Percentiles rank a stretch among this genome's conserved stretches.
These are phyloP conservation scores for Tolypocladium tundrense DNA, from an alignment of 2,329 filamentous ascomycete genomes.

Conservation along the genomic window DNA sequence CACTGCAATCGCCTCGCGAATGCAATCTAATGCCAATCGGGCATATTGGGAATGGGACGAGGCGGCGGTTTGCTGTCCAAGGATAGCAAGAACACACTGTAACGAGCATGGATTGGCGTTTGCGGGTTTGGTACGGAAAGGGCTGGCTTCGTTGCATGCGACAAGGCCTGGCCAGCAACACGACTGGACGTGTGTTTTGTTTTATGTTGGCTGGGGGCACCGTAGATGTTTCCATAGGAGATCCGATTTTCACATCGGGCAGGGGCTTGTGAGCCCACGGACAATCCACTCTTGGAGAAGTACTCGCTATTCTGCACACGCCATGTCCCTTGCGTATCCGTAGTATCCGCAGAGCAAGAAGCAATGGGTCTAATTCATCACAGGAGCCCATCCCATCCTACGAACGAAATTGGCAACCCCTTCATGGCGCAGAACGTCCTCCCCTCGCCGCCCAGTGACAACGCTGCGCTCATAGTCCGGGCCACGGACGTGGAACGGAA, in stretches of 20 bases:
- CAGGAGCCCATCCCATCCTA: conserved; percentile 49
- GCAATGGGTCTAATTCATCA: conserved; percentile 22
- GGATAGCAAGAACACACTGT: conserved; percentile 8
- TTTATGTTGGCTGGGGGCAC: neutral
- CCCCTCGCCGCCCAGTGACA: conserved; percentile 49
- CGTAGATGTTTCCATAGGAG: neutral
- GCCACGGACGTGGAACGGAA: conserved; percentile 52
- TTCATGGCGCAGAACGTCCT: conserved; percentile 52
- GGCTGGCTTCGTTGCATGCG: neutral
- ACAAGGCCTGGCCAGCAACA: neutral
- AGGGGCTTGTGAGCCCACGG: neutral
- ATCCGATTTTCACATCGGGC: neutral
- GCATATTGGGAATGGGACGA: neutral
- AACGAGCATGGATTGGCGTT: conserved; percentile 21
- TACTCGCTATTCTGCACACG: neutral
- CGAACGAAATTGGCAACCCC: conserved; percentile 44
- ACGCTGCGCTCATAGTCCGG: conserved; percentile 54
- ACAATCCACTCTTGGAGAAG: neutral
- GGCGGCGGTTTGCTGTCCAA: neutral
- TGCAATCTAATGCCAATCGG: neutral
- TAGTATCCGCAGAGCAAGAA: neutral
- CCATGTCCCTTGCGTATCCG: neutral
- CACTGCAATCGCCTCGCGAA: neutral
- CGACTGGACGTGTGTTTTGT: neutral
- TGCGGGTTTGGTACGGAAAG: conserved; percentile 7